Percentiles rank a stretch among this genome's conserved stretches.
These are phyloP conservation scores for Solanum medicagineum DNA, from an alignment of 257 asterid genomes.

Conservation along the genomic window DNA sequence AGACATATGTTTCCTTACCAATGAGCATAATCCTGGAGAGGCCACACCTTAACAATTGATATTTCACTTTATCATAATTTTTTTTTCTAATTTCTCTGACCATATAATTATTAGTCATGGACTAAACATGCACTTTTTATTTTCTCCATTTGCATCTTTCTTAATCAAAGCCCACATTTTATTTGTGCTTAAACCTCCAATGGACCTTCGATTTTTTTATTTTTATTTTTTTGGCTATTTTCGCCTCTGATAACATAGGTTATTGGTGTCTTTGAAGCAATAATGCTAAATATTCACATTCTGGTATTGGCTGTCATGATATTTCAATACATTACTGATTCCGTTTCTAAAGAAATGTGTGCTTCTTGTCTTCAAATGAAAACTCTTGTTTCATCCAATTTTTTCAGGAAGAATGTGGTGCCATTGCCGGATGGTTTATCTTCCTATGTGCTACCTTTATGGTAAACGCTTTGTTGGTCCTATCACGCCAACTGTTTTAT, in stretches of 20 bases:
- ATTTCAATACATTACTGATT: not conserved
- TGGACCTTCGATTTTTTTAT: not conserved
- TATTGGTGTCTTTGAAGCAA: not conserved
- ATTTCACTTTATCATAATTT: not conserved
- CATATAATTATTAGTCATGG: not conserved
- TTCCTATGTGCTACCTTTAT: conserved; percentile 90
- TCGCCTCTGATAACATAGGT: not conserved
- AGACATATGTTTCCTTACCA: not conserved
- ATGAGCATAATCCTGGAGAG: not conserved
- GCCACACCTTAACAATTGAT: not conserved
- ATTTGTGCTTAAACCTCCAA: not conserved
- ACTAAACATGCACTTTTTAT: not conserved
- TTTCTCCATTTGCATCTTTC: not conserved
- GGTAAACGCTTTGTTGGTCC: conserved; percentile 94
- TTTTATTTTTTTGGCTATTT: not conserved
- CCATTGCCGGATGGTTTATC: conserved; percentile 98
- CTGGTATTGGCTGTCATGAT: not conserved
- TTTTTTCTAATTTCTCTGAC: not conserved
- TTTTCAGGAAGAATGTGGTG: conserved; percentile 99
- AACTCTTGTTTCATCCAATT: conserved; percentile 1
- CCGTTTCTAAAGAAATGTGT: not conserved
- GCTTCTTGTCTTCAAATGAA: not conserved
- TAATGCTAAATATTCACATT: not conserved
- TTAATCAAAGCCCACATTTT: not conserved
- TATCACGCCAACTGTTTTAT: conserved; percentile 77